A percentile compares a stretch with the other conserved stretches of the same genome.
These are phyloP conservation scores for Cladosporium phlei DNA, from an alignment of 2,329 filamentous ascomycete species.

Conservation along the genomic window DNA sequence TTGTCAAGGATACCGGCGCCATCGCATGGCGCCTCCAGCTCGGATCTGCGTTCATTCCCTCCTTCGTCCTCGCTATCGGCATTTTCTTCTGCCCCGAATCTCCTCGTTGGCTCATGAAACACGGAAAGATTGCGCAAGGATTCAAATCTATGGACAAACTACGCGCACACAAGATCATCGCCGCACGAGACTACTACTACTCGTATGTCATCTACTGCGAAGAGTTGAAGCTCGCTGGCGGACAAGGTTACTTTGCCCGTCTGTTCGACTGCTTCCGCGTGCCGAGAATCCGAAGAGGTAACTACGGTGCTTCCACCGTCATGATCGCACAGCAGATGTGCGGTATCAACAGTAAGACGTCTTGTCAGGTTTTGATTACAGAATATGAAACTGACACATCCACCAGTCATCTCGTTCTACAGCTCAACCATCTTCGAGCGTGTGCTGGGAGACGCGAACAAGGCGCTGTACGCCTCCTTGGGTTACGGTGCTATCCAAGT, in stretches of 20 bases:
- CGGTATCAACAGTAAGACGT: constrained; percentile 31
- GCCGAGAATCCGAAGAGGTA: constrained; percentile 44
- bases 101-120: constrained; percentile 49
- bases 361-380: no score
- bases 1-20: constrained; percentile 54
- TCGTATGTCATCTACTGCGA: constrained; percentile 34
- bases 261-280: constrained; percentile 47
- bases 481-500: constrained; percentile 45
- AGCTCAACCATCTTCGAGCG: constrained; percentile 34
- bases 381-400: background rate
- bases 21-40: constrained; percentile 65
- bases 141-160: constrained; percentile 47
- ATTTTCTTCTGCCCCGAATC: constrained; percentile 40
- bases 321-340: constrained; percentile 36
- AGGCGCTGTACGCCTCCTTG: constrained; percentile 39
- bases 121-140: constrained; percentile 41
- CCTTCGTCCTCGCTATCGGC: constrained; percentile 30
- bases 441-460: constrained; percentile 32
- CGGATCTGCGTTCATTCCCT: constrained; percentile 55
- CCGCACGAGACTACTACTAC: constrained; percentile 54
- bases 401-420: constrained; percentile 35
- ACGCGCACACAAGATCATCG: constrained; percentile 49
- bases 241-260: constrained; percentile 39
- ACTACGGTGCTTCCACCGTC: constrained; percentile 30
- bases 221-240: constrained; percentile 32